Evolutionary conservation across 306 rosid genomes (phyloP), one percentile per base, ranked within the genome.

Genomic region (Vigna mungo): DNA sequence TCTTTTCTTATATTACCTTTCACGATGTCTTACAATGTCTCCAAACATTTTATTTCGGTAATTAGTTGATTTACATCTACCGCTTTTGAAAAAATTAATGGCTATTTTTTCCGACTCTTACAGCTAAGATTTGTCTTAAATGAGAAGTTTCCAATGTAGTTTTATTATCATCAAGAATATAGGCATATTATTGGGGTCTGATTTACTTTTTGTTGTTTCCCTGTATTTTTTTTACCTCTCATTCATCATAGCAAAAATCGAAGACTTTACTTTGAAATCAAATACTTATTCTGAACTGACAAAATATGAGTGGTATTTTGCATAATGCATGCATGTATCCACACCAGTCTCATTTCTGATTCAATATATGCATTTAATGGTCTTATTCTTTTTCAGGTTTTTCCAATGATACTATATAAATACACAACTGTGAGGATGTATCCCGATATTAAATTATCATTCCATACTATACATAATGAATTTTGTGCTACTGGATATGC

Each of bases 231-330:
- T 73, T 21, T 13, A 43, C 13, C 27, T 11, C 51, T 60, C 21
- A 25, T 68, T 37, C 30, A 18, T 61, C 74, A 51, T 61, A 49
- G 73, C 16, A 69, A 20, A 27, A 23, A 68, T 25, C 52, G 53
- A 27, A 30, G 17, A 74, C 78, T 84, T 65, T 32, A 52, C 68
- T 68, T 41, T 58, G 62, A 71, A 21, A 48, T 75, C 72, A 13
- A 78, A 43, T 44, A 2, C 62, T 39, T 23, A 20, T 70, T 46
- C 36, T 60, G 23, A 61, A 39, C 60, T 69, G 52, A 78, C 21
- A 43, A 73, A 58, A 4, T 51, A 21, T 74, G 75, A 59, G 41
- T 47, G 20, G n/a, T 73, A 9, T 43, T 30, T 72, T 74, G 8
- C 51, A 34, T 55, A 12, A 52, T 52, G 37, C n/a, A 13, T 65